Evolutionary conservation across 495 filamentous ascomycete species (phyloP).

Genomic region (Viridothelium virens): DNA sequence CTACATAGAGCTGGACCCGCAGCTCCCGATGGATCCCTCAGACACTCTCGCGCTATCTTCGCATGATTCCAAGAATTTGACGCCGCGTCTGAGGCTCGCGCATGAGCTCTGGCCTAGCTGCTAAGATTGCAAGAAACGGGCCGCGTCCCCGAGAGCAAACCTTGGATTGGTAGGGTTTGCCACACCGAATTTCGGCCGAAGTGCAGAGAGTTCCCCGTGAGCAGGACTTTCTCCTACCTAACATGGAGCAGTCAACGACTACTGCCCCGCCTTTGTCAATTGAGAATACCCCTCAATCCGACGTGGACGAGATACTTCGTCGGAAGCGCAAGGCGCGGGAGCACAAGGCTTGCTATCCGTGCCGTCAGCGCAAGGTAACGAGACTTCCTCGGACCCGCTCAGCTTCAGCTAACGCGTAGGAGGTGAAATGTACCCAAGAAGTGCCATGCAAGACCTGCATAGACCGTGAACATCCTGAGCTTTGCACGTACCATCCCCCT

Average conservation of each 20-base stretch:
- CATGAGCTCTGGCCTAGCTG: neutral
- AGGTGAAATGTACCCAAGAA: slow-evolving; percentile 22
- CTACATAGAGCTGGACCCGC: no score
- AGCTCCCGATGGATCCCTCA: no score
- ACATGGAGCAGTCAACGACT: neutral
- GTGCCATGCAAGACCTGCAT: slow-evolving; percentile 24
- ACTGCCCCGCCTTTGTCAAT: neutral
- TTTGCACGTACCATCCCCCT: slow-evolving; percentile 37
- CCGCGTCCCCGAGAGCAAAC: no score
- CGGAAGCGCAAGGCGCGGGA: slow-evolving; percentile 37
- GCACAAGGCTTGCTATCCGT: slow-evolving; percentile 40
- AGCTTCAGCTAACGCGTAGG: neutral
- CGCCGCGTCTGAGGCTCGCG: no score
- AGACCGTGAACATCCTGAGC: slow-evolving; percentile 37
- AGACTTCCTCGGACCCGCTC: neutral
- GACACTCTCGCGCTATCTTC: no score
- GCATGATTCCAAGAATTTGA: no score
- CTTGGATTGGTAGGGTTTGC: neutral
- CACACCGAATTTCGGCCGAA: slow-evolving; percentile 7
- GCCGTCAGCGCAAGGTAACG: slow-evolving; percentile 36
- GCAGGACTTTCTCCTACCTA: neutral
- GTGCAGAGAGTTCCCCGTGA: neutral
- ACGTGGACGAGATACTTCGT: slow-evolving; percentile 38
- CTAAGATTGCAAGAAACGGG: neutral
- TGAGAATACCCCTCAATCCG: slow-evolving; percentile 19